A percentile compares a stretch with the other conserved stretches of the same genome.
These are phyloP conservation scores for Trypanosoma avium DNA, from an alignment of 208 protist species.

Conservation along the genomic window DNA sequence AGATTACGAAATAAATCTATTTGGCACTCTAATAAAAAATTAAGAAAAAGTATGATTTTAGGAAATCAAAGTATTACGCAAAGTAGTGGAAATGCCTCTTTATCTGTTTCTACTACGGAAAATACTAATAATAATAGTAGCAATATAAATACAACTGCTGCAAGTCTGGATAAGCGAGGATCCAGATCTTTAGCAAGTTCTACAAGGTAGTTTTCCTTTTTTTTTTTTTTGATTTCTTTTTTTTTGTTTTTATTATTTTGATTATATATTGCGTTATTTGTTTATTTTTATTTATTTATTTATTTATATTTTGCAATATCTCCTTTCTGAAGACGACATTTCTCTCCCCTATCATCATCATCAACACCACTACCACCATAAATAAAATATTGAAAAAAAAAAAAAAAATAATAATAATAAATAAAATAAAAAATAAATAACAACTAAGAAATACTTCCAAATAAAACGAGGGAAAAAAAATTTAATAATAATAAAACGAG, in stretches of 20 bases:
- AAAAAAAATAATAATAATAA: not conserved
- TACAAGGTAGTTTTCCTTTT: not conserved
- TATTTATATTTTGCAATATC: not conserved
- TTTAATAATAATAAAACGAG: too few relatives aligned
- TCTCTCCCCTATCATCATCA: too few relatives aligned
- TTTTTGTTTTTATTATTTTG: not conserved
- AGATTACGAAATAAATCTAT: constrained; percentile 57
- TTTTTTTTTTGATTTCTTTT: not conserved
- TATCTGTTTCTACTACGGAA: not conserved
- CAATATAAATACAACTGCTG: too few relatives aligned
- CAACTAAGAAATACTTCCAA: not conserved
- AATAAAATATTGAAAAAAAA: not conserved
- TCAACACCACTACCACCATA: too few relatives aligned
- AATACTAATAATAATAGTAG: too few relatives aligned
- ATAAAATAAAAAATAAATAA: not conserved
- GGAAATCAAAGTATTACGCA: not conserved
- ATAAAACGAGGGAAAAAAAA: not conserved
- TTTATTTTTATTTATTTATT: not conserved
- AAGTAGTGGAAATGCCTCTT: not conserved
- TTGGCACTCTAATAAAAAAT: constrained; percentile 13
- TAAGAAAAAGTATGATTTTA: not conserved
- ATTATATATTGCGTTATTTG: not conserved
- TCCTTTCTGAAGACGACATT: not conserved
- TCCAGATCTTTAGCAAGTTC: too few relatives aligned
- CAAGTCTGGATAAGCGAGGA: too few relatives aligned